Evolutionary conservation across 2,329 filamentous ascomycete genomes (phyloP).

Genomic region (Sclerotinia spermophila): DNA sequence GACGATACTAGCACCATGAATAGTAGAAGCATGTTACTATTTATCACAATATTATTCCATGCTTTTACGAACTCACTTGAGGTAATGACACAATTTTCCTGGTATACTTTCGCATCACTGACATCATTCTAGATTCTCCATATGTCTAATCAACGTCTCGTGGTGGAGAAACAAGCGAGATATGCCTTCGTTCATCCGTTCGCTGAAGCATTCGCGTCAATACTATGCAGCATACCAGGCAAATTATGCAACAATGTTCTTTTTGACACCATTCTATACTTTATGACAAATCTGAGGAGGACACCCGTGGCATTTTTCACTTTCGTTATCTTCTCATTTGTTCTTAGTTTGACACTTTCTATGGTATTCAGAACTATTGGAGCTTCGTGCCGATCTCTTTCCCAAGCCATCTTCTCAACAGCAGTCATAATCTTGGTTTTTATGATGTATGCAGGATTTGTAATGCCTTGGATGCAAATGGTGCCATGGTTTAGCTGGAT

Average conservation of each 20-base stretch:
- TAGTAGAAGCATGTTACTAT: conserved; percentile 58
- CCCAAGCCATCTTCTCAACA: conserved; percentile 59
- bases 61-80: conserved; percentile 59
- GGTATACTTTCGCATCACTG: background rate
- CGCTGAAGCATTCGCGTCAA: conserved; percentile 83
- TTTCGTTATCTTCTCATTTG: conserved; percentile 48
- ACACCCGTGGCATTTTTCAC: conserved; percentile 79
- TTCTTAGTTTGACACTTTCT: conserved; percentile 55
- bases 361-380: conserved; percentile 83
- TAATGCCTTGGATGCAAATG: conserved; percentile 54
- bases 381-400: conserved; percentile 66
- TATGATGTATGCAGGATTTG: conserved; percentile 41
- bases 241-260: conserved; percentile 59
- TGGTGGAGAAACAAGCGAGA: conserved; percentile 83
- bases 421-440: conserved; percentile 45
- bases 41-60: conserved; percentile 65
- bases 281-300: conserved; percentile 77
- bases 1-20: conserved; percentile 56
- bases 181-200: conserved; percentile 91
- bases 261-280: conserved; percentile 81
- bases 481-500: conserved; percentile 79
- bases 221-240: conserved; percentile 82
- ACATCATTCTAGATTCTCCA: conserved; percentile 54
- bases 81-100: conserved; percentile 31
- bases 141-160: conserved; percentile 80